phyloP scores from a whole-genome alignment of 73 alveolate genomes.

The Paramecium biaurelia region DNA sequence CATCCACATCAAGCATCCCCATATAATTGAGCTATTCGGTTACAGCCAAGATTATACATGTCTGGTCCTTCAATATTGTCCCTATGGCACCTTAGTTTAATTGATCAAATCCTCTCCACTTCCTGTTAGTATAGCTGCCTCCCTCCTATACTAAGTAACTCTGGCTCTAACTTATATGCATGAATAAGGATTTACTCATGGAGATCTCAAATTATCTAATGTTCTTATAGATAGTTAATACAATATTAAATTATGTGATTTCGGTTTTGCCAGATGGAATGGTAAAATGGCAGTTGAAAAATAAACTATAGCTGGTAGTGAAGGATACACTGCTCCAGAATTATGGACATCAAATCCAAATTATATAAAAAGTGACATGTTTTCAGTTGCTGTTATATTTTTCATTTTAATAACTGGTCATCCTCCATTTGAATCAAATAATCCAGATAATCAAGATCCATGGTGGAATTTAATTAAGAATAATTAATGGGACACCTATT shows the following conservation, averaged over 20 bases:
- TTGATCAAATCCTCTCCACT: neutral
- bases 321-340: slow-evolving; percentile 47
- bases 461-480: slow-evolving; percentile 35
- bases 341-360: neutral
- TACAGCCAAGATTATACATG: slow-evolving; percentile 1
- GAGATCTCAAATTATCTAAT: slow-evolving; percentile 31
- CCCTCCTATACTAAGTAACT: neutral
- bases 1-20: slow-evolving; percentile 41
- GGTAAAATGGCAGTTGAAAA: neutral
- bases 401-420: slow-evolving; percentile 33
- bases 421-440: slow-evolving; percentile 40
- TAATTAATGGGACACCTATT: slow-evolving; percentile 13
- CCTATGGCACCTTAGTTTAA: slow-evolving; percentile 18
- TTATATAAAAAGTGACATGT: neutral
- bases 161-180: slow-evolving; percentile 4
- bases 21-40: neutral
- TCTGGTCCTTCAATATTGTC: neutral
- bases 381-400: slow-evolving; percentile 8
- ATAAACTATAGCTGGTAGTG: slow-evolving; percentile 25
- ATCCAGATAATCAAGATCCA: neutral
- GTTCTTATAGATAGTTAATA: neutral
- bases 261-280: slow-evolving; percentile 37
- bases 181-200: slow-evolving; percentile 6
- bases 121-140: neutral
- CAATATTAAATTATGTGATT: slow-evolving; percentile 6